Conservation (phyloP, 2,329 filamentous ascomycete genomes). For the Aphanocladium album region DNA sequence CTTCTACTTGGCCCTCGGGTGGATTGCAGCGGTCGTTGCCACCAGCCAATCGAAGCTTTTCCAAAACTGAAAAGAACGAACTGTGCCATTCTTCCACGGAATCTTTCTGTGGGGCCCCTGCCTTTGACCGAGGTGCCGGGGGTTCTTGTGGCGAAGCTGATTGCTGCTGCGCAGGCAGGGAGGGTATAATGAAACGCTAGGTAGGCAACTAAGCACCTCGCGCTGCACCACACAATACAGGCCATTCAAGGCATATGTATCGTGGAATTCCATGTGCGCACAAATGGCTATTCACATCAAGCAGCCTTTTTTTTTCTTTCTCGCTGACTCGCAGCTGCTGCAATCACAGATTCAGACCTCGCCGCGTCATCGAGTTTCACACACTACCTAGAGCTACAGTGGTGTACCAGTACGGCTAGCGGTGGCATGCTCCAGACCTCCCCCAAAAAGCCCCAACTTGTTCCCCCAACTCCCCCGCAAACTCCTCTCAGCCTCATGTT, state of each 20-base stretch:
- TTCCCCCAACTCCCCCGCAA: slow-evolving; percentile 2
- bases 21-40: neutral
- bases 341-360: neutral
- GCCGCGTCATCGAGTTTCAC: slow-evolving; percentile 1
- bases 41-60: neutral
- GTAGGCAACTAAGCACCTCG: neutral
- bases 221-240: too few species aligned
- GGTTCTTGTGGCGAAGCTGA: neutral
- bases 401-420: too few species aligned
- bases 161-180: neutral
- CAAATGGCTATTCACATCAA: neutral
- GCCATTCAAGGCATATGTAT: too few species aligned
- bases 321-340: too few species aligned
- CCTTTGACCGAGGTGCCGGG: slow-evolving; percentile 12
- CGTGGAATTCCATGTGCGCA: neutral
- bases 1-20: neutral
- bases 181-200: neutral
- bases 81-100: neutral
- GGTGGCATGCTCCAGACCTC: neutral
- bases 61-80: neutral
- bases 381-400: too few species aligned
- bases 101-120: neutral
- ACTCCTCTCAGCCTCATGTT: neutral
- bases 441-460: neutral
- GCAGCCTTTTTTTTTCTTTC: neutral